phyloP scores from a whole-genome alignment of 306 rosid species.

The Calophaca sinica region DNA sequence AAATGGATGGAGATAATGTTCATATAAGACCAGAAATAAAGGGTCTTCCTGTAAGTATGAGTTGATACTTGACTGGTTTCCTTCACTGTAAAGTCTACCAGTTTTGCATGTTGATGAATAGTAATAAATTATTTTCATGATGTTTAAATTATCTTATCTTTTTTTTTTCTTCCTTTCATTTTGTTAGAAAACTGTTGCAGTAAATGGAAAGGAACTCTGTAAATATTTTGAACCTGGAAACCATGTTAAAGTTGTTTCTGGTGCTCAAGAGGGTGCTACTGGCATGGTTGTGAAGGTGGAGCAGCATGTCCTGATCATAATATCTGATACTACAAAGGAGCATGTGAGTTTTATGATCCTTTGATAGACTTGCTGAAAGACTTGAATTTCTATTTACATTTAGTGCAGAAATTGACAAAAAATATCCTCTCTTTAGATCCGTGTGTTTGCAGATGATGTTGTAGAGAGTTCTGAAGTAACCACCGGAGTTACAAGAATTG shows the following conservation, averaged over 20 bases:
- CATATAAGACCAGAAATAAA: slow-evolving; percentile 90
- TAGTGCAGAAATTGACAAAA: slow-evolving; percentile 36
- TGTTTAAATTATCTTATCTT: slow-evolving; percentile 21
- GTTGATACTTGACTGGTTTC: slow-evolving; percentile 20
- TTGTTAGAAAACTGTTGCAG: slow-evolving; percentile 78
- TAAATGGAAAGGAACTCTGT: slow-evolving; percentile 88
- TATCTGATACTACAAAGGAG: slow-evolving; percentile 97
- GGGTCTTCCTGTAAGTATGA: slow-evolving; percentile 82
- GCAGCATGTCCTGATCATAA: slow-evolving; percentile 88
- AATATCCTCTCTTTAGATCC: slow-evolving; percentile 65
- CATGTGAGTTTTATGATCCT: slow-evolving; percentile 67
- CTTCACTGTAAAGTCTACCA: slow-evolving; percentile 3
- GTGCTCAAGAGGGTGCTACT: slow-evolving; percentile 95
- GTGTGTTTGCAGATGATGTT: slow-evolving; percentile 98
- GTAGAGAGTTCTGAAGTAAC: slow-evolving; percentile 99
- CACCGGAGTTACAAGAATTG: slow-evolving; percentile 88
- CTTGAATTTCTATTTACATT: slow-evolving; percentile 20
- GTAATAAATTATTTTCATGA: slow-evolving; percentile 27
- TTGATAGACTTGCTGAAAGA: background rate
- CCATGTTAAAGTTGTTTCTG: slow-evolving; percentile 96
- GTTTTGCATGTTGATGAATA: slow-evolving; percentile 11
- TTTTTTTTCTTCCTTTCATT: background rate
- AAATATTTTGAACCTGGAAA: slow-evolving; percentile 97
- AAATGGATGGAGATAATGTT: slow-evolving; percentile 91
- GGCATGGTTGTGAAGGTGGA: slow-evolving; percentile 99